Conservation (phyloP, 169 alveolate species). For the Eimeria acervulina region DNA sequence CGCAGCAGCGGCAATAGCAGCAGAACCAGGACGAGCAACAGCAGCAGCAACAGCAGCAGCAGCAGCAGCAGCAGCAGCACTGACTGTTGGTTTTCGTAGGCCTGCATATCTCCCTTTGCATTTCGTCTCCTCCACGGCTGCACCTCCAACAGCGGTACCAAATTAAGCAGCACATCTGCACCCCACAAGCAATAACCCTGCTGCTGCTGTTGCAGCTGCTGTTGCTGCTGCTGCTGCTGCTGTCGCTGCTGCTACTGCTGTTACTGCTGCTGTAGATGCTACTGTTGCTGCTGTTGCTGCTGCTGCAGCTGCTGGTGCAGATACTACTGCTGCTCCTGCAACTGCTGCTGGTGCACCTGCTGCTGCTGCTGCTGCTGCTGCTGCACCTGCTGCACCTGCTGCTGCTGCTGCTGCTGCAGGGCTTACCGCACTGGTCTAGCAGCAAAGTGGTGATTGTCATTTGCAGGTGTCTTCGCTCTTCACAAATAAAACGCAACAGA, state of each 20-base stretch:
- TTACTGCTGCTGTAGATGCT: background rate
- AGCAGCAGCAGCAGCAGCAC: conserved; percentile 23
- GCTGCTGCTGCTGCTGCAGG: background rate
- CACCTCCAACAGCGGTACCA: conserved; percentile 29
- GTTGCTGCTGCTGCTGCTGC: background rate
- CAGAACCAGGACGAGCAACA: too few relatives aligned
- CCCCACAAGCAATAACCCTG: background rate
- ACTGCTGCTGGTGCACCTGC: background rate
- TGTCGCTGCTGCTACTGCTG: background rate
- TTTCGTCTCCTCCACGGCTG: conserved; percentile 51
- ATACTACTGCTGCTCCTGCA: background rate
- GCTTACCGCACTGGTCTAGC: conserved; percentile 66
- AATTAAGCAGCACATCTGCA: conserved; percentile 36
- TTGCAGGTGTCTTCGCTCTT: conserved; percentile 12
- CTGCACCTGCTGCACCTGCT: background rate
- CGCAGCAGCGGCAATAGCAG: too few relatives aligned
- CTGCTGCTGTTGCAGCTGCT: background rate
- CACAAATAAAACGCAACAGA: conserved; percentile 6
- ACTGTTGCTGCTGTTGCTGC: background rate
- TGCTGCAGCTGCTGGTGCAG: background rate
- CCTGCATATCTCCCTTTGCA: conserved; percentile 16
- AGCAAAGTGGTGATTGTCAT: conserved; percentile 22
- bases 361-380: conserved; percentile 30
- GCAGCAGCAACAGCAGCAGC: conserved; percentile 45
- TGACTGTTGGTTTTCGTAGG: conserved; percentile 62